These are phyloP conservation scores for Penicillium oxalicum DNA, from an alignment of 2,329 filamentous ascomycete species.

Conservation along the genomic window DNA sequence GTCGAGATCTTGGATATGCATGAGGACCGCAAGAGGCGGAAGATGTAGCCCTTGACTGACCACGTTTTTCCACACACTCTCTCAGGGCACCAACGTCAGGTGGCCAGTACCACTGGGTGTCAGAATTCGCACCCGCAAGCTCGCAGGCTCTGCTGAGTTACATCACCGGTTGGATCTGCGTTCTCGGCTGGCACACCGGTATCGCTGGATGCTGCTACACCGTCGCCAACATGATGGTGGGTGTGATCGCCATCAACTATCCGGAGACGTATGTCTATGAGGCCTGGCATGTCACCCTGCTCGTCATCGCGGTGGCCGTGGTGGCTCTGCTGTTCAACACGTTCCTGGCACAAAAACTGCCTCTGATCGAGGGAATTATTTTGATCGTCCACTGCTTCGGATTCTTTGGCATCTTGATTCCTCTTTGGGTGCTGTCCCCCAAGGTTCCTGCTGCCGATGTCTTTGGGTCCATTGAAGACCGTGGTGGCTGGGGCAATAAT, in stretches of 20 bases:
- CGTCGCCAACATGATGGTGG: constrained; percentile 1
- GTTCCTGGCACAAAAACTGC: constrained; percentile 35
- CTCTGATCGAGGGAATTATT: constrained; percentile 36
- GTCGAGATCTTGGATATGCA: neutral
- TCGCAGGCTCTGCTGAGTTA: constrained; percentile 43
- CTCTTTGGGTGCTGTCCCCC: constrained; percentile 39
- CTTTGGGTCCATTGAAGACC: constrained; percentile 38
- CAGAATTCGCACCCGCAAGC: constrained; percentile 38
- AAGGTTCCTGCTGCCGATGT: constrained; percentile 33
- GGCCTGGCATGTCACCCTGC: constrained; percentile 44
- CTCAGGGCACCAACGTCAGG: constrained; percentile 38
- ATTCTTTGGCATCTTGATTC: constrained; percentile 40
- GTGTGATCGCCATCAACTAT: neutral
- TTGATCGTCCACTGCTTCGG: constrained; percentile 41
- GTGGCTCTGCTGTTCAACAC: constrained; percentile 41
- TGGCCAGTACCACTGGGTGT: constrained; percentile 31
- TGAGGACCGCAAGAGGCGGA: neutral
- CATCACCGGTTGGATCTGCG: constrained; percentile 42
- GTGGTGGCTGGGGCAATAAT: constrained; percentile 36
- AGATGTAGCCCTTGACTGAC: neutral
- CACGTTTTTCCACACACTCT: neutral
- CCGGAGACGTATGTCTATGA: constrained; percentile 13
- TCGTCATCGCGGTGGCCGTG: constrained; percentile 37
- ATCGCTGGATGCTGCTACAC: constrained; percentile 1
- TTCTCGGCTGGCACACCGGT: constrained; percentile 39